A percentile compares a stretch with the other conserved stretches of the same genome.
phyloP scores from a whole-genome alignment of 495 filamentous ascomycete genomes.

The Daldinia vernicosa region DNA sequence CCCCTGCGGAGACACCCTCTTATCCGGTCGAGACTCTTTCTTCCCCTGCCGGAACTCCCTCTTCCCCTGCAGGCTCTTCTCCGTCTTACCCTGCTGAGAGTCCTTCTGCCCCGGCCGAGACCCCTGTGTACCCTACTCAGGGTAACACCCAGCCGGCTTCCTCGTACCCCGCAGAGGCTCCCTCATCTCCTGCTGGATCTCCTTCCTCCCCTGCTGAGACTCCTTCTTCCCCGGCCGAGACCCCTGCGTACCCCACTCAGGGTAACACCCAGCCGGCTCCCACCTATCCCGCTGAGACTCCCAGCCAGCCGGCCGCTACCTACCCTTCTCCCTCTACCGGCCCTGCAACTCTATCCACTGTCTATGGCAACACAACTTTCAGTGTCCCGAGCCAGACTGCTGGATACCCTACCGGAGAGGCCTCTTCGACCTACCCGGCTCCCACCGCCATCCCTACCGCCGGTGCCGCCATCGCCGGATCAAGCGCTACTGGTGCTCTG shows the following conservation, averaged over 20 bases:
- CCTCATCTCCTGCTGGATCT: neutral
- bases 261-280: constrained; percentile 15
- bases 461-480: constrained; percentile 33
- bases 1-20: constrained; percentile 14
- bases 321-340: constrained; percentile 4
- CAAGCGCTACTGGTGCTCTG: constrained; percentile 36
- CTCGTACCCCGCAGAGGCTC: constrained; percentile 8
- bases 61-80: neutral
- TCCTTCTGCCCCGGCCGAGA: neutral
- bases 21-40: neutral
- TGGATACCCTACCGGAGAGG: constrained; percentile 24
- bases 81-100: neutral
- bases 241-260: constrained; percentile 18
- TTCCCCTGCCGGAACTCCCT: neutral
- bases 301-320: constrained; percentile 13
- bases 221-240: neutral
- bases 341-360: constrained; percentile 12
- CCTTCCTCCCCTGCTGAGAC: neutral
- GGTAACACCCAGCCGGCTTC: constrained; percentile 13
- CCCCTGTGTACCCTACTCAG: constrained; percentile 17
- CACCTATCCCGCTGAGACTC: constrained; percentile 27
- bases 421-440: constrained; percentile 15
- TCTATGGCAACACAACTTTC: constrained; percentile 14
- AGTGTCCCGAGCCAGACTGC: constrained; percentile 12
- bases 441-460: constrained; percentile 35